Evolutionary conservation across 2,329 filamentous ascomycete species (phyloP), one percentile per base, ranked within the genome.

Genomic region (Geosmithia morbida): DNA sequence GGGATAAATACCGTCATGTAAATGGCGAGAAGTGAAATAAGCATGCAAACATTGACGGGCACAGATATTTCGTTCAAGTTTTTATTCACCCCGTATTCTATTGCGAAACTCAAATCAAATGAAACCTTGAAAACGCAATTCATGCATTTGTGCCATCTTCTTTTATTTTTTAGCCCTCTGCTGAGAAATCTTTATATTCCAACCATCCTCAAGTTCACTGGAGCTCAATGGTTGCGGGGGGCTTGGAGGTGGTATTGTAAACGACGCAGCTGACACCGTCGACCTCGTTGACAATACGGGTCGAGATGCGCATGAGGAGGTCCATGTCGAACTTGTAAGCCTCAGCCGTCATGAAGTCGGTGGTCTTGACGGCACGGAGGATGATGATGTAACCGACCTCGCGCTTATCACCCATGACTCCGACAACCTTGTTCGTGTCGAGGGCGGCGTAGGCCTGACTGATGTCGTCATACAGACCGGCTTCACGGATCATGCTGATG

Each of bases 401-500:
- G 37, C 83, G 68, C 68, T 83, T 78, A 59, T 88, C 84, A 11
- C 85, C 80, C 59, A 62, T 58, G 19, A 68, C 65, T 37, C 67
- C 65, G 7, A 69, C 67, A 18, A 56, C 59, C 48, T 56, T 58
- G 60, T 62, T 68, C 3, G 66, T 63, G 52, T 70, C 66, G 33
- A 72, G 56, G 14, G 57, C 69, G 39, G 66, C 69, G 48, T 68
- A 73, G 29, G 70, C 69, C 59, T 73, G 70, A n/a, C 62, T 59
- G 43, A 72, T 67, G 59, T 49, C 63, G 49, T 83, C 64, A 61
- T 90, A 90, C 19, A 88, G 63, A 11, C 84, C 85, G 0, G 82
- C 82, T 48, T 77, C 75, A 56, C 69, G 72, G 65, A 90, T 89
- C 72, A 82, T 80, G 51, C 74, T 72, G 54, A 89, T 87, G 66